Evolutionary conservation across 129 eudicot genomes (phyloP).

Genomic region (Artemisia argyi): DNA sequence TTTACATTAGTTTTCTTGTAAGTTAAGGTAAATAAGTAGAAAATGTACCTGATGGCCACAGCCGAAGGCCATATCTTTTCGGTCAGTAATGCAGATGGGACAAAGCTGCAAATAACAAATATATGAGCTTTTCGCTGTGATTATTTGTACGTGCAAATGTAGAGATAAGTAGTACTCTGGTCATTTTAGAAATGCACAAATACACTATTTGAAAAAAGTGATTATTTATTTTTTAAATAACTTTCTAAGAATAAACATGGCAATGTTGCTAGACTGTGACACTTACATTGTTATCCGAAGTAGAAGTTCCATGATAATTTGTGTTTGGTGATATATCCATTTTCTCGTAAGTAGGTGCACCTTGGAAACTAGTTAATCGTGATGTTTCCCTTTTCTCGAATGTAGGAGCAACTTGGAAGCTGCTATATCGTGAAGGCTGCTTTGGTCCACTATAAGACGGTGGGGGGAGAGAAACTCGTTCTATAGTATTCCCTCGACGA

Average conservation of each 20-base stretch:
- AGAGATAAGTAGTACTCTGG: not conserved
- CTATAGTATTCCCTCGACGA: slow-evolving; percentile 56
- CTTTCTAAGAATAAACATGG: not conserved
- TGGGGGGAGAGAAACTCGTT: slow-evolving; percentile 83
- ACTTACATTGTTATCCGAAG: slow-evolving; percentile 59
- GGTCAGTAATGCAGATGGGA: slow-evolving; percentile 71
- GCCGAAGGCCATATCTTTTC: slow-evolving; percentile 84
- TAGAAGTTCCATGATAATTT: slow-evolving; percentile 38
- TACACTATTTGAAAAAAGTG: not conserved
- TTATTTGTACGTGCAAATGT: not conserved
- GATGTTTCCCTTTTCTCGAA: slow-evolving; percentile 27
- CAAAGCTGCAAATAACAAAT: slow-evolving; percentile 55
- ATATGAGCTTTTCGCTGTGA: not conserved
- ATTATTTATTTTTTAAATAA: not conserved
- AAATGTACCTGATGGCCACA: slow-evolving; percentile 89
- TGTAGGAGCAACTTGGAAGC: slow-evolving; percentile 50
- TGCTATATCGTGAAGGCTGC: slow-evolving; percentile 48
- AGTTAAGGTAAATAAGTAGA: not conserved
- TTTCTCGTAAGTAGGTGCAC: slow-evolving; percentile 38
- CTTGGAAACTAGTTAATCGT: slow-evolving; percentile 43
- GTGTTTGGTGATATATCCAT: slow-evolving; percentile 26
- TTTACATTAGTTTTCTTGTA: not conserved
- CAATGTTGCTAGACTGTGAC: not conserved
- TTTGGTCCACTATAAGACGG: slow-evolving; percentile 67
- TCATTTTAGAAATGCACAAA: too few relatives aligned